Base-by-base conservation (phyloP, 306 rosid genomes). In the Inga oerstediana region DNA sequence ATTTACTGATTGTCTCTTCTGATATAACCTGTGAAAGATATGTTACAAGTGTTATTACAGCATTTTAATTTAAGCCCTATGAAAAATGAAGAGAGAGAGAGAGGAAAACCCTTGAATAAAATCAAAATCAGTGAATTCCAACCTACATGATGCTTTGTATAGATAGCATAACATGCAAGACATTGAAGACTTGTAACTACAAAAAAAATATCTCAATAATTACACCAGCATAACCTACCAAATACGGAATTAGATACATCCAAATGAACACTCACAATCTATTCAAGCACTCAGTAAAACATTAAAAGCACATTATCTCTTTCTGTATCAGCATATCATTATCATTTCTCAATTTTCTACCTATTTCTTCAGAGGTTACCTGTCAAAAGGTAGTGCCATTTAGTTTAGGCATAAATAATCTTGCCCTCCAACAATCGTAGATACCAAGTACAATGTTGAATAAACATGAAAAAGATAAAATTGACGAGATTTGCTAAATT, bases 1-100 rank as follows among this genome's bases (percentile, higher is more conserved):
- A 84, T 76, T 77, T 81, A 80, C 73, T 75, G 59, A 89, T 74
- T 30, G 80, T 59, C 78, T 84, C 91, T 80, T 86, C 93, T 52
- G 79, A 91, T 58, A 66, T 37, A 59, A 84, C 83, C 97, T 93
- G 86, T 19, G 46, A 77, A 76, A 72, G 71, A 74, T 64, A 15
- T 8, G 64, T 56, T 56, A 56, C 65, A 43, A 58, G 69, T 27
- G 41, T 83, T 83, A 76, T 24, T 43, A 72, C 16, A 80, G 8
- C 67, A 52, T 44, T 8, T 78, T 56, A 80, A 85, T 43, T 65
- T 8, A 43, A 75, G 37, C 8, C 44, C 68, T 27, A 24, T 27
- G 35, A 62, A 62, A 62, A 24, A 24, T 27, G 8, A 39, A 22
- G 3, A 32, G 3, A 32, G 34, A 59, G 32, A 61, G n/a, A n/a